Percentiles rank a stretch among this genome's conserved stretches.
Conservation (phyloP, 345 rosid genomes). For the Abelmoschus esculentus region DNA sequence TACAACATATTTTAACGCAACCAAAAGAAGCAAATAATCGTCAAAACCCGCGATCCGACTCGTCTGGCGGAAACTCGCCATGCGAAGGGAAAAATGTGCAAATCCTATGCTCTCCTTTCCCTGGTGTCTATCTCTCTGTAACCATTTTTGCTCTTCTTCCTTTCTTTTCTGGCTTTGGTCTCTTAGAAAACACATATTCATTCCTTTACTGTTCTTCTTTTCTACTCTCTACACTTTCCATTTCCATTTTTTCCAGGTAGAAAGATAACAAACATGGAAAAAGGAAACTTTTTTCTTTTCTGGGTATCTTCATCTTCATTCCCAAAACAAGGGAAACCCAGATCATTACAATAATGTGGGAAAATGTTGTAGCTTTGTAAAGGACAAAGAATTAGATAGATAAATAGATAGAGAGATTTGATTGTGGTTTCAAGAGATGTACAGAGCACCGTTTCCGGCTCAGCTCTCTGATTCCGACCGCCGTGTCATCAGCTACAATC, state of each 20-base stretch:
- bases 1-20: too few species aligned
- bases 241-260: background rate
- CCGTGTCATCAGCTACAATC: slow-evolving; percentile 21
- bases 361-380: background rate
- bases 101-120: background rate
- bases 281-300: background rate
- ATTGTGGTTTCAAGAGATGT: slow-evolving; percentile 16
- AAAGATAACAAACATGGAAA: background rate
- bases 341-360: background rate
- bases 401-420: background rate
- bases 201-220: background rate
- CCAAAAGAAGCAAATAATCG: background rate
- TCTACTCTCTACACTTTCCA: background rate
- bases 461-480: slow-evolving; percentile 38
- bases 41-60: slow-evolving; percentile 22
- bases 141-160: slow-evolving; percentile 5
- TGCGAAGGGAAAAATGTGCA: background rate
- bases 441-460: slow-evolving; percentile 22
- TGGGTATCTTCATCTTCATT: background rate
- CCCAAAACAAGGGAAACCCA: background rate
- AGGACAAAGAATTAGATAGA: background rate
- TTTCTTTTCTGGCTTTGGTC: slow-evolving; percentile 5
- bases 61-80: slow-evolving; percentile 17
- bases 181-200: slow-evolving; percentile 1
- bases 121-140: background rate